These are phyloP conservation scores for Camelina sativa DNA, from an alignment of 345 rosid genomes.

Conservation along the genomic window DNA sequence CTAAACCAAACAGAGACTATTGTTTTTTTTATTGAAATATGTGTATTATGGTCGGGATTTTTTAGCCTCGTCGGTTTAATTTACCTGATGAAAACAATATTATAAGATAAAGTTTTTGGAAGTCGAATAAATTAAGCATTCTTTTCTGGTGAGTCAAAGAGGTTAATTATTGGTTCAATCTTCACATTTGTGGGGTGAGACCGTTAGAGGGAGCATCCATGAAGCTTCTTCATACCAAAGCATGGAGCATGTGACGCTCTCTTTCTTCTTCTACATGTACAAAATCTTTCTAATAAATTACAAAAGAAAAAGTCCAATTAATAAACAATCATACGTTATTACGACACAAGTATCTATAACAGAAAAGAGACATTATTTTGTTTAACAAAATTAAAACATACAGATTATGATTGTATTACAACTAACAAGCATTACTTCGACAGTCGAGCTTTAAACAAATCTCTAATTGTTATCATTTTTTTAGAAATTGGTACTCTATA, in stretches of 20 bases:
- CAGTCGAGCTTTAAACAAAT: constrained; percentile 28
- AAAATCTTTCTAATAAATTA: background rate
- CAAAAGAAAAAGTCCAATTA: background rate
- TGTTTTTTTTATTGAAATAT: constrained; percentile 4
- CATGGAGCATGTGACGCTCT: constrained; percentile 40
- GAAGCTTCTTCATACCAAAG: constrained; percentile 43
- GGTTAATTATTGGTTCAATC: constrained; percentile 34
- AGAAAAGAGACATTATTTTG: constrained; percentile 31
- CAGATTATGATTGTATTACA: constrained; percentile 31
- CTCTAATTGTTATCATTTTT: background rate
- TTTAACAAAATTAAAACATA: constrained; percentile 25
- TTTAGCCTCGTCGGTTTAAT: constrained; percentile 3
- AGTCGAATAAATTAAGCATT: constrained; percentile 17
- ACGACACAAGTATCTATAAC: constrained; percentile 24
- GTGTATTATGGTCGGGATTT: background rate
- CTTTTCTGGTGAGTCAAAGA: constrained; percentile 28
- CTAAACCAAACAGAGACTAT: background rate
- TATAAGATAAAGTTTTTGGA: constrained; percentile 15
- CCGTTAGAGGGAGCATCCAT: constrained; percentile 34
- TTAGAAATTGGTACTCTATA: background rate
- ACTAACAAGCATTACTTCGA: constrained; percentile 43
- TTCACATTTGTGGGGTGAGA: constrained; percentile 24
- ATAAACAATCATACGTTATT: constrained; percentile 26
- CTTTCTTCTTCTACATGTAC: constrained; percentile 19
- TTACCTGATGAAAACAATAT: background rate